Percentiles rank a stretch among this genome's conserved stretches.
phyloP scores from a whole-genome alignment of 176 grass and related monocot species.

The Rhynchospora breviuscula region DNA sequence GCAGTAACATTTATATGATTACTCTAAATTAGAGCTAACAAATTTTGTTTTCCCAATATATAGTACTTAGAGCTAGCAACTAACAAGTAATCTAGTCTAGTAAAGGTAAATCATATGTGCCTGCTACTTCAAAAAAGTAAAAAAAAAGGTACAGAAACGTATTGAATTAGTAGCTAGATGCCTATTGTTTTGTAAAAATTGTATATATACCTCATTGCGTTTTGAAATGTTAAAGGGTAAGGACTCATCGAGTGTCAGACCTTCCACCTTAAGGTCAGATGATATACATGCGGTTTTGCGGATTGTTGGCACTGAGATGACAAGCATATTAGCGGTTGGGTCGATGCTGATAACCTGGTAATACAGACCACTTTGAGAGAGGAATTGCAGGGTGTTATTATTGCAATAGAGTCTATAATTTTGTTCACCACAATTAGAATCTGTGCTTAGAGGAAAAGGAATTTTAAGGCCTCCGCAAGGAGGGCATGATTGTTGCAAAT shows the following conservation, averaged over 20 bases:
- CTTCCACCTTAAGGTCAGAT: slow-evolving; percentile 1
- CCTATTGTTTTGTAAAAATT: too few species aligned
- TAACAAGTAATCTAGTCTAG: too few species aligned
- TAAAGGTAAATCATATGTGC: too few species aligned
- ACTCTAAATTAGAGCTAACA: not conserved
- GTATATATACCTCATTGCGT: slow-evolving; percentile 9
- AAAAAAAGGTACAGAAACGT: too few species aligned
- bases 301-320: slow-evolving; percentile 12
- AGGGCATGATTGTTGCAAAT: slow-evolving; percentile 1
- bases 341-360: slow-evolving; percentile 22
- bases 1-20: not conserved
- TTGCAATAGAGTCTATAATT: slow-evolving; percentile 18
- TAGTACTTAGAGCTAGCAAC: too few species aligned
- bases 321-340: not conserved
- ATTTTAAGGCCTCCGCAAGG: slow-evolving; percentile 14
- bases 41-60: too few species aligned
- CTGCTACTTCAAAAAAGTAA: too few species aligned
- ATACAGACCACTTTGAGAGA: slow-evolving; percentile 3
- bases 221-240: slow-evolving; percentile 30
- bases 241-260: slow-evolving; percentile 13
- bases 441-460: slow-evolving; percentile 23
- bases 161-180: too few species aligned
- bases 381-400: slow-evolving; percentile 15
- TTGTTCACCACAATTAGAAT: slow-evolving; percentile 10
- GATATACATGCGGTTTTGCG: not conserved